A percentile compares a stretch with the other conserved stretches of the same genome.
Conservation (phyloP, 768 basidiomycete species). For the Crepidotus variabilis region DNA sequence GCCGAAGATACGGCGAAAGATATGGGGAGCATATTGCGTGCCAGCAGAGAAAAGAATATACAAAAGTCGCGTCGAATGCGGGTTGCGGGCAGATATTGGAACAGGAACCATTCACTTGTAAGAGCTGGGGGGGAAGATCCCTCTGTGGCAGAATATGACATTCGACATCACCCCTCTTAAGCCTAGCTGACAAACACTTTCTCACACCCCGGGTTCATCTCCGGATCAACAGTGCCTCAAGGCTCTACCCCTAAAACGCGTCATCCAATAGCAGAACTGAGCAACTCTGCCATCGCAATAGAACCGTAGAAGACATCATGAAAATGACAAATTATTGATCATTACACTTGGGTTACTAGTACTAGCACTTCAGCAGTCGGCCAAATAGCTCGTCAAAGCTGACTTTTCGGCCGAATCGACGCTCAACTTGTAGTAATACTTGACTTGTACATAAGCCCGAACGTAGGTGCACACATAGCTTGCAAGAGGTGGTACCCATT, state of each 20-base stretch:
- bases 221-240: not conserved
- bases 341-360: too few species aligned
- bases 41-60: constrained; percentile 39
- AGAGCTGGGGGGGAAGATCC: not conserved
- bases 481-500: constrained; percentile 47
- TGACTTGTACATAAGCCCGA: constrained; percentile 51
- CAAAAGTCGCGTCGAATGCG: constrained; percentile 40
- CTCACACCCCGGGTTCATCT: not conserved
- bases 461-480: constrained; percentile 50
- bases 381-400: constrained; percentile 37
- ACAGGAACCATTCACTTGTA: constrained; percentile 40
- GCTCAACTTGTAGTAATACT: constrained; percentile 45
- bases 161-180: not conserved
- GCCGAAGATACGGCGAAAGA: constrained; percentile 24
- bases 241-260: not conserved
- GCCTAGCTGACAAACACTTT: constrained; percentile 4
- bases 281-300: not conserved
- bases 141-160: not conserved
- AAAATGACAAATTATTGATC: not conserved
- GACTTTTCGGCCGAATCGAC: constrained; percentile 50
- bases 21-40: constrained; percentile 40
- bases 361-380: constrained; percentile 28
- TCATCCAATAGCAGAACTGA: not conserved
- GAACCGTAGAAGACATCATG: not conserved
- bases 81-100: constrained; percentile 29